phyloP scores from a whole-genome alignment of 345 rosid species.

The Dipteronia dyeriana region DNA sequence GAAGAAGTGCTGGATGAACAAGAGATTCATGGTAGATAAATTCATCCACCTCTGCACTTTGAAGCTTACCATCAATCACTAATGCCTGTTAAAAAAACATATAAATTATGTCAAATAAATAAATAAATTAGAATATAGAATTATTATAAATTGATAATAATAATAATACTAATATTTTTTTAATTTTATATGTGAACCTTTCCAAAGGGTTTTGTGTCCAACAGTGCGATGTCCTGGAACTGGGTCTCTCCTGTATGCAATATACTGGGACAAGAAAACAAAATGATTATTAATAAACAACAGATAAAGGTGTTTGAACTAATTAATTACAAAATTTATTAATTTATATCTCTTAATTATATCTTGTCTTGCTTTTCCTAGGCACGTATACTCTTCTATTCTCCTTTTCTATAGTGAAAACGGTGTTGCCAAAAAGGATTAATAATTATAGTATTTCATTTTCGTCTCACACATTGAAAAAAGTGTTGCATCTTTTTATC shows the following conservation, averaged over 20 bases:
- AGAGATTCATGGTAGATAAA: slow-evolving; percentile 72
- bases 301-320: slow-evolving; percentile 1
- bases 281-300: background rate
- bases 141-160: background rate
- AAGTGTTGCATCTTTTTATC: slow-evolving; percentile 1
- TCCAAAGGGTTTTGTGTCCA: slow-evolving; percentile 68
- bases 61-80: slow-evolving; percentile 72
- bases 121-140: background rate
- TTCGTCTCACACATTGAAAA: slow-evolving; percentile 1
- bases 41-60: slow-evolving; percentile 73
- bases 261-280: slow-evolving; percentile 38
- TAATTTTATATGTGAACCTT: slow-evolving; percentile 29
- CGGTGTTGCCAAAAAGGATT: no score
- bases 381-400: background rate
- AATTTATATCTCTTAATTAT: background rate
- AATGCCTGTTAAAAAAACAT: slow-evolving; percentile 37
- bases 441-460: no score
- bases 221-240: slow-evolving; percentile 61
- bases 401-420: background rate
- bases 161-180: no score
- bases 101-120: background rate
- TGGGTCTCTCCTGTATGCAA: slow-evolving; percentile 54
- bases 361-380: slow-evolving; percentile 26
- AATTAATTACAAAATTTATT: background rate
- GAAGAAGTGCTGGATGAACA: slow-evolving; percentile 62